These are phyloP conservation scores for Phytophthora pistaciae DNA, from an alignment of 352 stramenopile species.

Conservation along the genomic window DNA sequence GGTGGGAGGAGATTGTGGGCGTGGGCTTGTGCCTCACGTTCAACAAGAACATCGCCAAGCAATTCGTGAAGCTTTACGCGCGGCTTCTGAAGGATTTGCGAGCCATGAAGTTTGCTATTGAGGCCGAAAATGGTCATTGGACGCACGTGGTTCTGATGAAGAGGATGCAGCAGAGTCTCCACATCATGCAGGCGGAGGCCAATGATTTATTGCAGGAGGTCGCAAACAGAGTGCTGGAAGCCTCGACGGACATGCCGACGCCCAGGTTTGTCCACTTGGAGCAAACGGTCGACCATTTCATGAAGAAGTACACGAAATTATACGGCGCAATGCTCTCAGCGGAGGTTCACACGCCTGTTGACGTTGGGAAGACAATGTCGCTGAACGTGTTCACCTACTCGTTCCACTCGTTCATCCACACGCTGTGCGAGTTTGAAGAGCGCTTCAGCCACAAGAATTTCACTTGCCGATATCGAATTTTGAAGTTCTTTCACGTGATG, in stretches of 20 bases:
- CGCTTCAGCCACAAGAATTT: slow-evolving; percentile 76
- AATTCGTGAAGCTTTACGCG: slow-evolving; percentile 74
- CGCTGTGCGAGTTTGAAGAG: slow-evolving; percentile 67
- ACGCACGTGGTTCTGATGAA: slow-evolving; percentile 71
- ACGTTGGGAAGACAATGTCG: slow-evolving; percentile 73
- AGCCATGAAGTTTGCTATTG: slow-evolving; percentile 77
- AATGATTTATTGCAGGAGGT: slow-evolving; percentile 76
- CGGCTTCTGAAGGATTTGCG: slow-evolving; percentile 64
- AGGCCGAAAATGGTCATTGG: slow-evolving; percentile 61
- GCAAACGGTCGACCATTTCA: slow-evolving; percentile 50
- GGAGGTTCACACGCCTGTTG: slow-evolving; percentile 42
- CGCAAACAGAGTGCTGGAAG: slow-evolving; percentile 29
- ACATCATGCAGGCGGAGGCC: slow-evolving; percentile 65
- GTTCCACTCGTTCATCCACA: slow-evolving; percentile 73
- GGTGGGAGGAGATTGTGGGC: slow-evolving; percentile 79
- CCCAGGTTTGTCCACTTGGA: slow-evolving; percentile 62
- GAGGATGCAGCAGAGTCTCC: slow-evolving; percentile 69
- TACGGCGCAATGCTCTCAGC: slow-evolving; percentile 56
- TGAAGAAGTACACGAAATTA: slow-evolving; percentile 66
- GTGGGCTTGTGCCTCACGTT: slow-evolving; percentile 59
- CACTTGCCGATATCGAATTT: slow-evolving; percentile 49
- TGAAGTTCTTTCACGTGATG: slow-evolving; percentile 55
- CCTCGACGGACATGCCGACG: slow-evolving; percentile 41
- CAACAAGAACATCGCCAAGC: slow-evolving; percentile 75
- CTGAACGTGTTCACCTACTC: slow-evolving; percentile 87